Conservation (phyloP, 495 filamentous ascomycete genomes). For the Neurospora sp. region DNA sequence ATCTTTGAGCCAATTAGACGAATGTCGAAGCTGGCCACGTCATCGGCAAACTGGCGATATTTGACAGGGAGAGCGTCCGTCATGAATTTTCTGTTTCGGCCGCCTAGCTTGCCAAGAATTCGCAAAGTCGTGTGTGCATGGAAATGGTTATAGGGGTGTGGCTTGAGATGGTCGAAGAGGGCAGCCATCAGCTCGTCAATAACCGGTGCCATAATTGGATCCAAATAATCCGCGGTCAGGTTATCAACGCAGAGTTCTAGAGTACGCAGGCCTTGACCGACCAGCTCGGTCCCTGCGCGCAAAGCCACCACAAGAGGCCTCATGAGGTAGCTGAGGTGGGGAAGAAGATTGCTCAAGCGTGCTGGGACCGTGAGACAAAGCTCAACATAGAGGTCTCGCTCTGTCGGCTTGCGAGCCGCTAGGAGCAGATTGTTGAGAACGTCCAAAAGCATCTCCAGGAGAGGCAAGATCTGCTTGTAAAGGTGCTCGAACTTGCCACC, state of each 20-base stretch:
- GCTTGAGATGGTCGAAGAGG: conserved; percentile 86
- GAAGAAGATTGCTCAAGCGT: conserved; percentile 84
- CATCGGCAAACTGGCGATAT: conserved; percentile 79
- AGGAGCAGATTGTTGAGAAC: conserved; percentile 88
- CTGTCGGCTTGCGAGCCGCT: conserved; percentile 77
- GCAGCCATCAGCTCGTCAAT: conserved; percentile 98
- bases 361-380: conserved; percentile 93
- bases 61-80: conserved; percentile 72
- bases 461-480: conserved; percentile 93
- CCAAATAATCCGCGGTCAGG: conserved; percentile 91
- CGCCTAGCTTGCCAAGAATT: conserved; percentile 95
- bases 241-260: conserved; percentile 97
- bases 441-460: conserved; percentile 94
- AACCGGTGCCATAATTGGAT: conserved; percentile 98
- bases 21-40: conserved; percentile 74
- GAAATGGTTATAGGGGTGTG: conserved; percentile 89
- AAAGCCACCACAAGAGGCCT: conserved; percentile 90
- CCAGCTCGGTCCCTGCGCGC: conserved; percentile 81
- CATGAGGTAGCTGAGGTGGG: conserved; percentile 97
- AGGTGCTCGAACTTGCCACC: conserved; percentile 94
- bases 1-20: conserved; percentile 77
- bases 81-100: conserved; percentile 89
- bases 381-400: conserved; percentile 94
- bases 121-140: conserved; percentile 96
- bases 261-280: conserved; percentile 87